These are phyloP conservation scores for Clavispora fructus DNA, from an alignment of 805 yeast species.

Conservation along the genomic window DNA sequence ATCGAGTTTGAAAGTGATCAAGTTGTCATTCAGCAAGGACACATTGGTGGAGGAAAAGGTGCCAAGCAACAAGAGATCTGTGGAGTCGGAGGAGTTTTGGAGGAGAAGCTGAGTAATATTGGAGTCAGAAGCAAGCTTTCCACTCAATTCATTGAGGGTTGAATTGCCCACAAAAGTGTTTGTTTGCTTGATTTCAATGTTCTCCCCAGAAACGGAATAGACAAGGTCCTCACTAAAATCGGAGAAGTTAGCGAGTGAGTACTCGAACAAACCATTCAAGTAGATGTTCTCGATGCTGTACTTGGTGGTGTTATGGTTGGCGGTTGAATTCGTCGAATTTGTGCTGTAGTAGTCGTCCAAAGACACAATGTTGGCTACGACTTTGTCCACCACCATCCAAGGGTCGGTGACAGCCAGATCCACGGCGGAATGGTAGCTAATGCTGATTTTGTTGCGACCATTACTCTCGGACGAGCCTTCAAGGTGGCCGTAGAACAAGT, in stretches of 20 bases:
- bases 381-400: constrained; percentile 67
- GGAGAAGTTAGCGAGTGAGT: constrained; percentile 60
- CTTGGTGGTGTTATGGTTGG: constrained; percentile 12
- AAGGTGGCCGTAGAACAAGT: constrained; percentile 65
- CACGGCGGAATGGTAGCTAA: constrained; percentile 22
- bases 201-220: constrained; percentile 11
- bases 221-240: constrained; percentile 27
- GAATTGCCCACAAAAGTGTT: constrained; percentile 39
- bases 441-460: constrained; percentile 26
- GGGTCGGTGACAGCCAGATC: constrained; percentile 20
- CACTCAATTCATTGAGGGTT: constrained; percentile 32
- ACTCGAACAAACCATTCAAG: constrained; percentile 81
- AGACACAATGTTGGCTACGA: constrained; percentile 44
- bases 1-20: constrained; percentile 22
- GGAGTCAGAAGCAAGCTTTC: constrained; percentile 25
- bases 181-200: constrained; percentile 22
- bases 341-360: constrained; percentile 36
- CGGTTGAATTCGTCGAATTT: constrained; percentile 10
- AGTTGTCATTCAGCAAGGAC: constrained; percentile 22
- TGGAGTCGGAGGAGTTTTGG: constrained; percentile 14
- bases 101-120: constrained; percentile 26
- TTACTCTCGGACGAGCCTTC: constrained; percentile 33
- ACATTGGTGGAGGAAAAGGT: constrained; percentile 32
- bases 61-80: constrained; percentile 43
- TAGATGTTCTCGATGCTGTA: constrained; percentile 23